Evolutionary conservation across 257 asterid species (phyloP).

Genomic region (Penstemon eatonii): DNA sequence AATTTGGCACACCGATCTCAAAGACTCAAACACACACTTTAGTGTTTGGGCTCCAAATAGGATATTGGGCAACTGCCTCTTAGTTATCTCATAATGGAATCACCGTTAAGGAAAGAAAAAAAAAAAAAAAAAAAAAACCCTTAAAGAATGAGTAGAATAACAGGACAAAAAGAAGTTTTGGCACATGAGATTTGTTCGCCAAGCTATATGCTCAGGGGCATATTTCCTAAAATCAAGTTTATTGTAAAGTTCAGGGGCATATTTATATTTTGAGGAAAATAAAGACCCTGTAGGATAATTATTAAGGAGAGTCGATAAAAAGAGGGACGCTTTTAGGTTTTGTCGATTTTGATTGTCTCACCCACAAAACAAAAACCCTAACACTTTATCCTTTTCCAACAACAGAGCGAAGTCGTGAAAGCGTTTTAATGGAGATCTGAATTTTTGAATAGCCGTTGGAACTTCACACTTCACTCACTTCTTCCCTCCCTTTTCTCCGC

Average conservation of each 20-base stretch:
- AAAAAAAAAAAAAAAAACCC: no score
- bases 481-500: conserved; percentile 34
- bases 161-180: no score
- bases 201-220: no score
- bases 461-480: background rate
- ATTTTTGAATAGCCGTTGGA: conserved; percentile 36
- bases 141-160: no score
- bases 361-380: conserved; percentile 36
- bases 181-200: no score
- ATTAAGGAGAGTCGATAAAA: conserved; percentile 19
- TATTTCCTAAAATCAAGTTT: no score
- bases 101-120: no score
- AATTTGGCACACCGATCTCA: no score
- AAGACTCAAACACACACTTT: no score
- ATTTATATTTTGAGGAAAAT: background rate
- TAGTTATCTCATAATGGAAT: no score
- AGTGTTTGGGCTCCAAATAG: no score
- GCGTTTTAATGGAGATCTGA: conserved; percentile 34
- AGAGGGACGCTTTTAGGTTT: conserved; percentile 36
- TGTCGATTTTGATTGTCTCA: conserved; percentile 1
- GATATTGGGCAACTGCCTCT: no score
- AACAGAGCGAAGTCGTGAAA: conserved; percentile 29
- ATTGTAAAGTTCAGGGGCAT: background rate
- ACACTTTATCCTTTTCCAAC: background rate
- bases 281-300: background rate